Base-by-base conservation (phyloP, 1,284 basidiomycete genomes). In the Sanghuangporus baumii region DNA sequence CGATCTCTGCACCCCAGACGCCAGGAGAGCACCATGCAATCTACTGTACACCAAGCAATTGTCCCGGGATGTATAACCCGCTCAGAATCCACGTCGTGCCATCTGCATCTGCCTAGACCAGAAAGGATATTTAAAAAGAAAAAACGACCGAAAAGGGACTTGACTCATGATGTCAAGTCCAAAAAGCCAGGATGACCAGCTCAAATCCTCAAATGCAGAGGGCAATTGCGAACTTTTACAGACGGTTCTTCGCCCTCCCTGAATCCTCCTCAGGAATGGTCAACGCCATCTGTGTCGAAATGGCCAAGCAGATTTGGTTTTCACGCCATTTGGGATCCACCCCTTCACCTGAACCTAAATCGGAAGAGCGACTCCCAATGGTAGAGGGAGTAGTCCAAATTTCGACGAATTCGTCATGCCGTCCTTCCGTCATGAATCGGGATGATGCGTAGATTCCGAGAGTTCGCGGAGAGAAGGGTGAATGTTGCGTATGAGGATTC, bases 311-410 rank as follows among this genome's bases (percentile, higher is more conserved):
- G 16, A 83, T 74, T 68, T 87, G 85, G 51, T 79, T 71, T 55
- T 85, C 82, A 64, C 82, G 76, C 87, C 86, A 88, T 8, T 41
- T 38, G 1, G 12, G 11, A 38, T 64, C 63, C n/a, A 47, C n/a
- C 46, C 14, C 20, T 51, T 55, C 50, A 16, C 31, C 34, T 12
- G 6, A n/a, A 6, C 9, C 12, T 26, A 3, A 23, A 9, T 3
- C 14, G 8, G 11, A 0, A 12, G 34, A 7, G 14, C 77, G 78
- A 2, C 74, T 69, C 38, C 75, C 70, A 41, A 85, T 74, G 60
- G 80, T 75, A 38, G 75, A 74, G 0, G 86, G 86, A 5, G 86
- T 82, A 9, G 84, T 82, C 86, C 86, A 88, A 7, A 87, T 72
- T 66, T 87, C 86, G 0, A 81, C 77, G 64, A 80, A 80, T 1